These are phyloP conservation scores for Saturnispora diversa DNA, from an alignment of 805 yeast species.

Conservation along the genomic window DNA sequence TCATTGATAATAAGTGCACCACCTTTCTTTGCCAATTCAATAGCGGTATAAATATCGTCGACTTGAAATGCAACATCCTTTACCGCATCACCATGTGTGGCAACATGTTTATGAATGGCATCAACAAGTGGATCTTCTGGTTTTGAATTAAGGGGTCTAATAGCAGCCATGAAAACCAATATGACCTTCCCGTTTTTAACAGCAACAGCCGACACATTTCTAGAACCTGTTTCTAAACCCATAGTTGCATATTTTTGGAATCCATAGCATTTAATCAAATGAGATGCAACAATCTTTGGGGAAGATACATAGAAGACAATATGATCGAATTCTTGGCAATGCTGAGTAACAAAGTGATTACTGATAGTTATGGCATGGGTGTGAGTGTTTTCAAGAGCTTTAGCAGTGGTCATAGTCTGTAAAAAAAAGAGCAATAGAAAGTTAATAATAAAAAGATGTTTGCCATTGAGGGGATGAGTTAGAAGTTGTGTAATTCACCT, in stretches of 20 bases:
- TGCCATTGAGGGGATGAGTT: no score
- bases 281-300: conserved; percentile 54
- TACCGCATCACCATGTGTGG: conserved; percentile 71
- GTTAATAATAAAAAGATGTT: background rate
- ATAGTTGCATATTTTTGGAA: conserved; percentile 53
- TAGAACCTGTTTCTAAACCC: conserved; percentile 64
- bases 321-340: conserved; percentile 45
- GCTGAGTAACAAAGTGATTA: background rate
- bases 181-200: conserved; percentile 47
- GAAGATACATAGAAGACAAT: conserved; percentile 68
- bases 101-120: conserved; percentile 39
- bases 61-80: conserved; percentile 68
- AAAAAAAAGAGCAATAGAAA: no score
- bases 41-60: conserved; percentile 39
- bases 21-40: conserved; percentile 36
- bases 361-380: conserved; percentile 3
- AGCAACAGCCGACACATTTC: conserved; percentile 49
- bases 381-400: conserved; percentile 1
- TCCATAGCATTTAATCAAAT: conserved; percentile 50
- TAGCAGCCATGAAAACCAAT: conserved; percentile 40
- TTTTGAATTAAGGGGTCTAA: conserved; percentile 22
- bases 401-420: conserved; percentile 1
- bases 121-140: conserved; percentile 14
- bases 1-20: conserved; percentile 39
- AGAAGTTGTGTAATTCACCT: no score